A percentile compares a stretch with the other conserved stretches of the same genome.
phyloP scores from a whole-genome alignment of 768 basidiomycete genomes.

The Panellus pusillus region DNA sequence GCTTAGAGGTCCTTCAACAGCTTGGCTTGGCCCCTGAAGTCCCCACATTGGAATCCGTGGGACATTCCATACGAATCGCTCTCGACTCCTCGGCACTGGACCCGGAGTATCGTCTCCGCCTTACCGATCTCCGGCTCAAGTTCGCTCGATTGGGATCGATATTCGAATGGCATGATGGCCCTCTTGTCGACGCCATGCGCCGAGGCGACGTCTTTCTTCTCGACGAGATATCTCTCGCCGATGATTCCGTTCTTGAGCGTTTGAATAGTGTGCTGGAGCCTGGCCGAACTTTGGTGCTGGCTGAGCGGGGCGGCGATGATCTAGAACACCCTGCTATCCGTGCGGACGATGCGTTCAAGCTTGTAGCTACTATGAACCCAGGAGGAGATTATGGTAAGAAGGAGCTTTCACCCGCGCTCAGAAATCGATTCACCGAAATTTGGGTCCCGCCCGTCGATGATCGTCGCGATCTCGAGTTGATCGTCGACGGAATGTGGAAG shows the following conservation, averaged over 20 bases:
- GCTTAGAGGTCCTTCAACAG: slow-evolving; percentile 38
- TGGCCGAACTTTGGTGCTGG: slow-evolving; percentile 82
- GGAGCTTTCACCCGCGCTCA: slow-evolving; percentile 92
- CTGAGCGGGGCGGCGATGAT: slow-evolving; percentile 84
- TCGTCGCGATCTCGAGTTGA: slow-evolving; percentile 71
- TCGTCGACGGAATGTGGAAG: slow-evolving; percentile 72
- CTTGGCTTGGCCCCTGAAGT: slow-evolving; percentile 35
- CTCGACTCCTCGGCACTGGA: slow-evolving; percentile 34
- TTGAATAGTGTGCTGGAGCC: slow-evolving; percentile 98
- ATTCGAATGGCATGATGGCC: slow-evolving; percentile 97
- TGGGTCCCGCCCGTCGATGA: slow-evolving; percentile 91
- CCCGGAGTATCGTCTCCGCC: slow-evolving; percentile 26
- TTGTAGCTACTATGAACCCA: slow-evolving; percentile 98
- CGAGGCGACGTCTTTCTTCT: slow-evolving; percentile 83
- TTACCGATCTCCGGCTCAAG: slow-evolving; percentile 45
- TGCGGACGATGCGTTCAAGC: slow-evolving; percentile 74
- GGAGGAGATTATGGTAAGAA: slow-evolving; percentile 99
- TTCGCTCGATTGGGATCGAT: slow-evolving; percentile 64
- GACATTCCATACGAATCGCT: slow-evolving; percentile 26
- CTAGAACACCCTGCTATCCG: slow-evolving; percentile 64
- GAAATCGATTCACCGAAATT: slow-evolving; percentile 98
- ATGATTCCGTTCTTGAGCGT: slow-evolving; percentile 96
- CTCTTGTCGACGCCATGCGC: slow-evolving; percentile 91
- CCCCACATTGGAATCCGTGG: slow-evolving; percentile 27
- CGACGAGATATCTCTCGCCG: slow-evolving; percentile 96